A percentile compares a stretch with the other conserved stretches of the same genome.
Conservation (phyloP, 2,329 filamentous ascomycete genomes). For the Diaporthe batatas region DNA sequence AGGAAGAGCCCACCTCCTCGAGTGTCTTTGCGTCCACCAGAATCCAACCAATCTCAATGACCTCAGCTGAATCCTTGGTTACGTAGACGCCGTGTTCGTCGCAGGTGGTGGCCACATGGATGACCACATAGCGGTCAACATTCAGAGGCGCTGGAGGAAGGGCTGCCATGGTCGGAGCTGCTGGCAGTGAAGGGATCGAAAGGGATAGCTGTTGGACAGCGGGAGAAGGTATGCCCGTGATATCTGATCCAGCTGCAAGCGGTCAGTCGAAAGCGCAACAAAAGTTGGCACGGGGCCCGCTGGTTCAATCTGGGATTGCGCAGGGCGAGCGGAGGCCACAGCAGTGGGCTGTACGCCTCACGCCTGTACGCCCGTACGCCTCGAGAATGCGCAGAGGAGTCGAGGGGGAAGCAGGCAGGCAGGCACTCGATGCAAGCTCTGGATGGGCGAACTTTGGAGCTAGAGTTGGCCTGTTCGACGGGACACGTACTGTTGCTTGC, state of each 20-base stretch:
- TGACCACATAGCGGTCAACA: conserved; percentile 96
- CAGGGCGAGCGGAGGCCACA: background rate
- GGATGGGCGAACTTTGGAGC: background rate
- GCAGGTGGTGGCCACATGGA: conserved; percentile 98
- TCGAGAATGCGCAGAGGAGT: background rate
- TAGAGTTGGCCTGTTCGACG: background rate
- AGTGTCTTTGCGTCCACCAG: conserved; percentile 90
- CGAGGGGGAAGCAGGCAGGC: background rate
- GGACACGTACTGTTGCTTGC: conserved; percentile 35
- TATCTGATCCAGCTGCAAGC: conserved; percentile 29
- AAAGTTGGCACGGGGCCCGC: background rate
- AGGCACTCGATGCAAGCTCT: conserved; percentile 1
- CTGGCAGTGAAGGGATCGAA: conserved; percentile 24
- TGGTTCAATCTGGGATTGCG: background rate
- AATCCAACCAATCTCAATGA: conserved; percentile 99
- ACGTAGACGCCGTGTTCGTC: conserved; percentile 99
- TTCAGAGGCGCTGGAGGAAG: conserved; percentile 71
- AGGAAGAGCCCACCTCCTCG: conserved; percentile 80
- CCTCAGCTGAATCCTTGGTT: conserved; percentile 98
- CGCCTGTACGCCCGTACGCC: background rate
- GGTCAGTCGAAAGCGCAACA: conserved; percentile 28
- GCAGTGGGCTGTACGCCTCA: too few species aligned
- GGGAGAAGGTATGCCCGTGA: conserved; percentile 24
- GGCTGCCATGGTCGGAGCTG: conserved; percentile 59
- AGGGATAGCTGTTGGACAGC: conserved; percentile 31